Base-by-base conservation (phyloP, 2,329 filamentous ascomycete genomes). In the Cytospora piceae region DNA sequence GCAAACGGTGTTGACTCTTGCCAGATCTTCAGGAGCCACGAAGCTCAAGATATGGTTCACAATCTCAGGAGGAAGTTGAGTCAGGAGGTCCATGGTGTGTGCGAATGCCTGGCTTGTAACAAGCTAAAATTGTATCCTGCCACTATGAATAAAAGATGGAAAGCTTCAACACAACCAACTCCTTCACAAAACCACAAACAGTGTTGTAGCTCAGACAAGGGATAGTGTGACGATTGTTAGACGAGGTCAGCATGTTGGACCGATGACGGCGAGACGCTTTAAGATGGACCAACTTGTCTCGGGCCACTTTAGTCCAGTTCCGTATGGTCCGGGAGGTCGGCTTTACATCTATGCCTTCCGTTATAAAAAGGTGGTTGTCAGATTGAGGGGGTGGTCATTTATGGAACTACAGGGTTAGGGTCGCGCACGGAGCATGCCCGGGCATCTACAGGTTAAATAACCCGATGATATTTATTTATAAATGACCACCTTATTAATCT, bases 21-120 rank as follows among this genome's bases (percentile, higher is more conserved):
- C 78, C 11, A 92, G 76, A 68, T 91, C 88, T 51, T 76, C 74
- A 1, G 87, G 85, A 32, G 83, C 76, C 46, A 90, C 79, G 69
- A 82, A 80, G 65, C 74, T 76, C 68, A 92, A 78, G 69, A 91
- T 85, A 71, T 83, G 78, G 71, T 89, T 85, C 31, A 91, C 73
- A 52, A 91, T 81, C 78, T 92, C 89, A 8, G 83, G 80, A 11
- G 88, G 87, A 27, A 90, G 81, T 53, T 77, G 73, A 0, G 74
- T 76, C n/a, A 82, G 61, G 63, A 70, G 66, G 12, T 68, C 66
- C 75, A 77, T 77, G 51, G 63, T 34, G 55, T 34, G 55, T 15
- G 32, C 34, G 27, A 22, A 22, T 17, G 22, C n/a, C 29, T 58
- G 53, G 27, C n/a, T 14, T 31, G 31, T 46, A 14, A 49, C 52